These are phyloP conservation scores for Fusarium poae DNA, from an alignment of 2,329 filamentous ascomycete genomes.

Conservation along the genomic window DNA sequence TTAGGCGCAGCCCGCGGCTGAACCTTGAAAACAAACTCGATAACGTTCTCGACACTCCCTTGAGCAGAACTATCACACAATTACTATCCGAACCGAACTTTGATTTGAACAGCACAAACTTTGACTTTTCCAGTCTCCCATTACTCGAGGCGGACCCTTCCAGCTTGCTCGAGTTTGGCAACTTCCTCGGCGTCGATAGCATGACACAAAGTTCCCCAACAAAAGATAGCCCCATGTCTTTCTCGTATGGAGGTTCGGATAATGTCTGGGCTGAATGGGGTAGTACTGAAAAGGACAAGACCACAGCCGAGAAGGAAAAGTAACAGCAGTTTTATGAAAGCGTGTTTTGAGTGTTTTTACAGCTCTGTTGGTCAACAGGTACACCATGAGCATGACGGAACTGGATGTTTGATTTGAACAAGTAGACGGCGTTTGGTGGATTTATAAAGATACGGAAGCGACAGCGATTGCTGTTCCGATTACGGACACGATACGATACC, in stretches of 20 bases:
- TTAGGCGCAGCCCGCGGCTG: conserved; percentile 60
- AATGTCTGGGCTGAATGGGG: conserved; percentile 52
- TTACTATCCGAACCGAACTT: conserved; percentile 71
- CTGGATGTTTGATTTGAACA: conserved; percentile 25
- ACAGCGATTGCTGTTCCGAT: conserved; percentile 20
- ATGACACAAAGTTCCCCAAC: conserved; percentile 65
- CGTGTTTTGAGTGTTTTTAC: conserved; percentile 20
- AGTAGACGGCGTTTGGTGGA: conserved; percentile 38
- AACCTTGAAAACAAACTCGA: conserved; percentile 57
- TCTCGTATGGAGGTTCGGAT: conserved; percentile 51
- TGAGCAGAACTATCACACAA: conserved; percentile 73
- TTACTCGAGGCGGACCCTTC: conserved; percentile 55
- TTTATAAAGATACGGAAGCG: conserved; percentile 13
- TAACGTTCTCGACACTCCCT: conserved; percentile 64
- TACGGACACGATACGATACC: conserved; percentile 42
- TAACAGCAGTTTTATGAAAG: conserved; percentile 30
- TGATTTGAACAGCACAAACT: conserved; percentile 57
- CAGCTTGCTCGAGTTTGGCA: conserved; percentile 61
- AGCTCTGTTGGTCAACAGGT: conserved; percentile 40
- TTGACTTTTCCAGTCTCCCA: conserved; percentile 60
- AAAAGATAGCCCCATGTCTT: conserved; percentile 44
- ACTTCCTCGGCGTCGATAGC: conserved; percentile 62
- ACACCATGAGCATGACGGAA: conserved; percentile 31
- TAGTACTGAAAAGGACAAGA: conserved; percentile 34
- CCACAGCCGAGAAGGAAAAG: conserved; percentile 35